Conservation (phyloP, 495 filamentous ascomycete species). For the Aspergillus diversus region DNA sequence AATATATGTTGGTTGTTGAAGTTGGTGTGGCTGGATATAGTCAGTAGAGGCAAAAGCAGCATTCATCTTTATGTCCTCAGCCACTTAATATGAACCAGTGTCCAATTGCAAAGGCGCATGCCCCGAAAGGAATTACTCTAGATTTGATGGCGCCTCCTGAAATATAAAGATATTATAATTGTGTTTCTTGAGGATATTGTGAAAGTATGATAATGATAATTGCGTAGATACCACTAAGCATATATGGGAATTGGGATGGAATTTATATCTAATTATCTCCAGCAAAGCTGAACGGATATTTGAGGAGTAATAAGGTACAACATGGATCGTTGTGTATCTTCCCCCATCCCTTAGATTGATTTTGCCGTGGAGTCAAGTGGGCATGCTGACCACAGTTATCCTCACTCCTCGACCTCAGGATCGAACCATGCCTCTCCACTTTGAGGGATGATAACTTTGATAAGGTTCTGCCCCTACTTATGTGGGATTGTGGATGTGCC, state of each 20-base stretch:
- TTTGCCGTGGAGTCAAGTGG: conserved; percentile 30
- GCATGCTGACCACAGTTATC: conserved; percentile 26
- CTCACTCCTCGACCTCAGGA: conserved; percentile 19
- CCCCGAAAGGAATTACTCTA: too few relatives aligned
- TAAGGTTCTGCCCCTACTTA: conserved; percentile 32
- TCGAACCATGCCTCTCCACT: conserved; percentile 30
- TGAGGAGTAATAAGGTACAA: too few relatives aligned
- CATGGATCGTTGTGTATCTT: not conserved
- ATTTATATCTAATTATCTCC: too few relatives aligned
- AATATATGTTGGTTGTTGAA: conserved; percentile 19
- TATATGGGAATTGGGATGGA: not conserved
- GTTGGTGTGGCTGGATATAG: conserved; percentile 14
- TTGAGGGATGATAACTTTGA: conserved; percentile 28
- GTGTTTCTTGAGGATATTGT: too few relatives aligned
- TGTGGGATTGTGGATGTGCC: conserved; percentile 36
- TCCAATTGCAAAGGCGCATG: too few relatives aligned
- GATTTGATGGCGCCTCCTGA: too few relatives aligned
- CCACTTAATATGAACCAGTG: conserved; percentile 10
- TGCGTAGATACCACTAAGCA: not conserved
- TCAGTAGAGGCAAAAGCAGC: conserved; percentile 9
- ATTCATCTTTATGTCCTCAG: not conserved
- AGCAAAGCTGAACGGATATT: too few relatives aligned
- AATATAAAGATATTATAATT: too few relatives aligned
- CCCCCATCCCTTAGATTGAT: conserved; percentile 16
- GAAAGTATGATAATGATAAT: not conserved